Evolutionary conservation across 1,284 basidiomycete genomes (phyloP), one percentile per base, ranked within the genome.

Genomic region (Leucoagaricus sp.): DNA sequence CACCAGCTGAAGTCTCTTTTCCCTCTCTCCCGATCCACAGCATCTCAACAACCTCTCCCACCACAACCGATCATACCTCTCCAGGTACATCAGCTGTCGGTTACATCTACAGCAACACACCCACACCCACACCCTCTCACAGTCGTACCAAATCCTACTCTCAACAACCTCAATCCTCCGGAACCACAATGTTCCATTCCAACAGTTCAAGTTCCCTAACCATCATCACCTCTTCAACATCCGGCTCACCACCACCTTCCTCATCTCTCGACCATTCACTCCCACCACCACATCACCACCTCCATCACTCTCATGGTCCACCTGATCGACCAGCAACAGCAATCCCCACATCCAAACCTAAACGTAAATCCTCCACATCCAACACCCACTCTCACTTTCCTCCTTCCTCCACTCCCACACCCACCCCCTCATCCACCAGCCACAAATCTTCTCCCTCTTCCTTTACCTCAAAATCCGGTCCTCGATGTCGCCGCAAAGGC

Each of bases 401-500:
- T 33, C 34, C 6, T 40, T 12, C 34, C 49, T 13, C 4, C 29
- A 17, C 17, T 23, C 17, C 31, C 5, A 5, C 13, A 4, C 25
- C 53, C 28, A 33, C 52, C 21, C 31, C 31, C 31, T 33, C 31
- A 33, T 12, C 31, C 31, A n/a, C n/a, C n/a, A n/a, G n/a, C n/a
- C n/a, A 49, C 56, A n/a, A n/a, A n/a, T 33, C 31, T 12, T 33
- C 31, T 33, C 31, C 25, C 58, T 28, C 49, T 57, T 47, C 36
- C 36, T 40, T 25, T 17, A 38, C 23, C 4, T 49, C 48, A 15
- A 53, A 48, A 52, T 34, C 52, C 55, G 17, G 53, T 60, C 26
- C 61, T 66, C 5, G 26, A 29, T 19, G 57, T 38, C 60, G 78
- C 13, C 82, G 87, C 9, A 67, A 67, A 23, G 87, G 87, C 1